A percentile compares a stretch with the other conserved stretches of the same genome.
phyloP scores from a whole-genome alignment of 306 rosid species.

The Gleditsia sinensis region DNA sequence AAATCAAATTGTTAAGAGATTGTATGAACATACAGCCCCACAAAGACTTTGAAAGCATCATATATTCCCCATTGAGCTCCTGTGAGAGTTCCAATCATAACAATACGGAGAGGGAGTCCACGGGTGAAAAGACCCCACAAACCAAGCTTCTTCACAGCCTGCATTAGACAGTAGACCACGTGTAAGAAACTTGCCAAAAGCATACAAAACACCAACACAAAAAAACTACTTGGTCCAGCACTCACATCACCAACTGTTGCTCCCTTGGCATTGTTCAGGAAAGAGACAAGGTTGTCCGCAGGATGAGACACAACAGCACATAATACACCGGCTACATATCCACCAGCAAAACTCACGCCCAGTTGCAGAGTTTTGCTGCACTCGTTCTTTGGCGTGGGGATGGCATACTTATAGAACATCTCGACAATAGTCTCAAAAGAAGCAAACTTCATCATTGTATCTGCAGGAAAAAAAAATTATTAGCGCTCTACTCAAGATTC shows the following conservation, averaged over 20 bases:
- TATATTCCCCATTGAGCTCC: slow-evolving; percentile 96
- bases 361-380: slow-evolving; percentile 76
- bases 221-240: neutral
- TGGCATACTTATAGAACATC: slow-evolving; percentile 69
- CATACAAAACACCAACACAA: neutral
- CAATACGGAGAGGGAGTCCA: slow-evolving; percentile 96
- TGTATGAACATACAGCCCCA: slow-evolving; percentile 77
- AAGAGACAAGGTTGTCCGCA: slow-evolving; percentile 92
- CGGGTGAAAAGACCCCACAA: slow-evolving; percentile 79
- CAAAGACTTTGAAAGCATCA: slow-evolving; percentile 89
- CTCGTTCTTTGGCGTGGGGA: slow-evolving; percentile 73
- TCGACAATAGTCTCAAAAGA: slow-evolving; percentile 89
- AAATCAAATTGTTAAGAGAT: neutral
- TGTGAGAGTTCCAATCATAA: slow-evolving; percentile 92
- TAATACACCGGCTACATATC: slow-evolving; percentile 86
- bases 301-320: slow-evolving; percentile 96
- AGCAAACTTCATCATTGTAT: slow-evolving; percentile 98
- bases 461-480: slow-evolving; percentile 39
- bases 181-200: slow-evolving; percentile 11
- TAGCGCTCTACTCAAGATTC: neutral
- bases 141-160: slow-evolving; percentile 92
- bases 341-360: slow-evolving; percentile 86
- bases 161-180: slow-evolving; percentile 29
- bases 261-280: slow-evolving; percentile 90
- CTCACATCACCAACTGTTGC: slow-evolving; percentile 89